phyloP scores from a whole-genome alignment of 2,329 filamentous ascomycete genomes.

The Colletotrichum sansevieriae region DNA sequence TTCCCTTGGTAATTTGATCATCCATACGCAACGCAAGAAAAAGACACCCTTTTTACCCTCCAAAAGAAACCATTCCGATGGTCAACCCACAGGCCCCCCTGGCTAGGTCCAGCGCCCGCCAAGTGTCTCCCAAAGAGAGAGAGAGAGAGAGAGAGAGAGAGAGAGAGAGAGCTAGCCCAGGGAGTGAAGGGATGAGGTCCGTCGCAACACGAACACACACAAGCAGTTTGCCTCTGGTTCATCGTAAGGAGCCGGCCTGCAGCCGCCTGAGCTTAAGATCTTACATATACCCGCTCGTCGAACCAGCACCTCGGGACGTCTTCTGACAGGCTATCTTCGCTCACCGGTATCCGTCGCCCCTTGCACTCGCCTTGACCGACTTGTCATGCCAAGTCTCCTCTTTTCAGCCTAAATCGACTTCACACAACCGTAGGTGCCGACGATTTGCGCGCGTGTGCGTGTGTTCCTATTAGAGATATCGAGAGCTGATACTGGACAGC shows the following conservation, averaged over 20 bases:
- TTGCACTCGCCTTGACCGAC: conserved; percentile 38
- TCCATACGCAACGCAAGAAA: conserved; percentile 18
- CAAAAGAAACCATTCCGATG: conserved; percentile 36
- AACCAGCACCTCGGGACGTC: conserved; percentile 38
- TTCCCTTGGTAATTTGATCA: conserved; percentile 19
- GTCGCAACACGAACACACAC: neutral
- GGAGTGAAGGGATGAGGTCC: neutral
- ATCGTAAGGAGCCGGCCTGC: conserved; percentile 15
- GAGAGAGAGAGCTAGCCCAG: conserved; percentile 6
- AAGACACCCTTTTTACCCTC: neutral
- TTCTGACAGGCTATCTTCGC: conserved; percentile 31
- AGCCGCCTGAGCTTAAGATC: conserved; percentile 34
- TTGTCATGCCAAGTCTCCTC: conserved; percentile 36
- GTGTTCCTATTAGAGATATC: neutral
- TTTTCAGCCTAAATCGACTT: conserved; percentile 30
- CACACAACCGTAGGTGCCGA: conserved; percentile 24
- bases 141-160: neutral
- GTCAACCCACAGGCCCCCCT: conserved; percentile 12
- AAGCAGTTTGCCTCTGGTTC: conserved; percentile 6
- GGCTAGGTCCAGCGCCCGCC: conserved; percentile 11
- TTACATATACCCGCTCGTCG: conserved; percentile 40
- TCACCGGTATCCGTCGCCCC: conserved; percentile 39
- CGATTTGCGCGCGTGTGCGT: neutral
- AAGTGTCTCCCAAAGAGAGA: conserved; percentile 19
- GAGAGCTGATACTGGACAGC: conserved; percentile 4